Evolutionary conservation across 345 rosid genomes (phyloP), one percentile per base, ranked within the genome.

Genomic region (Lepidium didymum): DNA sequence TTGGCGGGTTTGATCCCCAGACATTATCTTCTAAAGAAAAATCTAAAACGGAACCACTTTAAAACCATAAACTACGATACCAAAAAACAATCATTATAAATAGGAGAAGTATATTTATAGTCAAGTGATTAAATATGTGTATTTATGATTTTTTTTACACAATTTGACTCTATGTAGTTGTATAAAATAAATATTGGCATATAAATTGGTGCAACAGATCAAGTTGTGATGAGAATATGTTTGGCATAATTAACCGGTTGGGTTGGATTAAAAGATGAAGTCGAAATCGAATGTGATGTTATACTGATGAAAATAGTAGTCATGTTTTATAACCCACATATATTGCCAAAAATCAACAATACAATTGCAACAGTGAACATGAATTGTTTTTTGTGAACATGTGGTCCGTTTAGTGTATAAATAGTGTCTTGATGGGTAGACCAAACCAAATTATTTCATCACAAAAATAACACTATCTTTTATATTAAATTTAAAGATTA

Each of bases 401-500:
- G 78, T 75, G 74, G 69, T 62, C 47, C 43, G 69, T 62, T 75
- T 62, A 68, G 33, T 62, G 60, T 73, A 46, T 55, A 75, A 68
- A 75, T 62, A 75, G 69, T 75, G 33, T 47, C 68, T 6, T 75
- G 69, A 75, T 75, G 45, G 78, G 68, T 75, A 55, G 55, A 47
- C 46, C 55, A 52, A 61, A 68, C 70, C 25, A 68, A 75, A 44
- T 52, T 27, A 55, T 68, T 57, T 37, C 38, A 27, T 47, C 54
- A 68, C 64, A 10, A 45, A 63, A 25, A 35, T 18, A 58, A 49
- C n/a, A n/a, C n/a, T n/a, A n/a, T n/a, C n/a, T n/a, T n/a, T n/a
- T n/a, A n/a, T 11, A 42, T 41, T 58, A 23, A 66, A 58, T 42
- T 13, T 7, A 33, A 27, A 38, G 67, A 41, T 59, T 54, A 34